phyloP scores from a whole-genome alignment of 345 rosid genomes.

The Sisymbrium irio region DNA sequence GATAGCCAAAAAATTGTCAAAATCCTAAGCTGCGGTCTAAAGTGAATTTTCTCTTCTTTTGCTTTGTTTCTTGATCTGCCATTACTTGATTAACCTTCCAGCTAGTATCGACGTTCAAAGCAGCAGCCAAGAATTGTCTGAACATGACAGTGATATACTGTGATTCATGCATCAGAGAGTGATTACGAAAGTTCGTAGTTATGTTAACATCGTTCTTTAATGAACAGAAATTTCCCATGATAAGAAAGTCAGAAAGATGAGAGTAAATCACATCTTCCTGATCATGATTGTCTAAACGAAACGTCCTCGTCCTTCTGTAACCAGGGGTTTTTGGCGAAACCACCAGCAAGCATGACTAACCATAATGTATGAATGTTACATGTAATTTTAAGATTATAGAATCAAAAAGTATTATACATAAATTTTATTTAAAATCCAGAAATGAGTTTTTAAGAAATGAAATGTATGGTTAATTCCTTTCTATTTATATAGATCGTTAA shows the following conservation, averaged over 20 bases:
- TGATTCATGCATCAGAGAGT: background rate
- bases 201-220: background rate
- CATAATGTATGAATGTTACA: no score
- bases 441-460: no score
- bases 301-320: conserved; percentile 52
- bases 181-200: background rate
- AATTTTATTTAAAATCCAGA: no score
- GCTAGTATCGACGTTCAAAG: conserved; percentile 51
- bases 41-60: no score
- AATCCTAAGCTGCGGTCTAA: no score
- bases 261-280: conserved; percentile 52
- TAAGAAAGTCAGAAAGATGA: background rate
- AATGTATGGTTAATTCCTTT: no score
- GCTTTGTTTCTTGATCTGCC: conserved; percentile 51
- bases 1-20: no score
- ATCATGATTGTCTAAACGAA: conserved; percentile 60
- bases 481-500: no score
- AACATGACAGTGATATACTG: background rate
- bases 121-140: conserved; percentile 50
- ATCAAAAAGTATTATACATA: conserved; percentile 23
- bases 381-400: conserved; percentile 40
- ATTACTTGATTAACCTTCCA: conserved; percentile 57
- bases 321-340: conserved; percentile 51
- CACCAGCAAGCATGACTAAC: conserved; percentile 34
- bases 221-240: background rate